A percentile compares a stretch with the other conserved stretches of the same genome.
Conservation (phyloP, 1,284 basidiomycete species). For the Pisolithus thermaeus region DNA sequence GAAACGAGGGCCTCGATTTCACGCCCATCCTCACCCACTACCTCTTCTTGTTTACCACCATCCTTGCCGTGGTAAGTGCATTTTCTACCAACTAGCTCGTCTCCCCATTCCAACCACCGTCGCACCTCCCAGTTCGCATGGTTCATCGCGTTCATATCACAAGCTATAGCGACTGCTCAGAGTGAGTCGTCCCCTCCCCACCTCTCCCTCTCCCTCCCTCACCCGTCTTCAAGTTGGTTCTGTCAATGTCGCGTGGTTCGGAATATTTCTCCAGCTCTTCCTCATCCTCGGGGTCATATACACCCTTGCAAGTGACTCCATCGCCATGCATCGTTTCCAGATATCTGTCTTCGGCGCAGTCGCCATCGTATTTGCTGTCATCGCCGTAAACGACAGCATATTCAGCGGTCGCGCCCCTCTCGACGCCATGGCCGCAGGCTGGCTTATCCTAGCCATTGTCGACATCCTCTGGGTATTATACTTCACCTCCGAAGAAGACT, state of each 20-base stretch:
- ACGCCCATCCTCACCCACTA: conserved; percentile 87
- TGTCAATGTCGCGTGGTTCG: conserved; percentile 86
- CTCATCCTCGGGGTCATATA: conserved; percentile 77
- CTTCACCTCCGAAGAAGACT: conserved; percentile 94
- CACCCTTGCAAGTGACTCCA: conserved; percentile 79
- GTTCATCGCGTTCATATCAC: conserved; percentile 89
- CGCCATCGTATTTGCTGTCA: conserved; percentile 82
- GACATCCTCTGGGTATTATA: conserved; percentile 94
- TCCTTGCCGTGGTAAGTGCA: conserved; percentile 66
- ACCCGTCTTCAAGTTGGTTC: conserved; percentile 35
- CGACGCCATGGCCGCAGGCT: conserved; percentile 87
- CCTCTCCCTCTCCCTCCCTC: background rate
- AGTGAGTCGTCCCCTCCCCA: conserved; percentile 36
- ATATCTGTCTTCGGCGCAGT: conserved; percentile 84
- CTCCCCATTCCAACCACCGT: conserved; percentile 5
- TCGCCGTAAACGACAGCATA: conserved; percentile 68
- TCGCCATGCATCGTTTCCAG: conserved; percentile 83
- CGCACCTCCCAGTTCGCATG: conserved; percentile 61
- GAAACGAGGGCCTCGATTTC: conserved; percentile 65
- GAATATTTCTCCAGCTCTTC: conserved; percentile 81
- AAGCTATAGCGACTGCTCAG: conserved; percentile 61
- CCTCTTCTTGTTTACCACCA: conserved; percentile 81
- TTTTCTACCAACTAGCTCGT: conserved; percentile 5
- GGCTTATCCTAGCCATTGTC: conserved; percentile 87
- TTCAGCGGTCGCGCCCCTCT: conserved; percentile 48